phyloP scores from a whole-genome alignment of 768 basidiomycete species.

The Mycena indigotica region DNA sequence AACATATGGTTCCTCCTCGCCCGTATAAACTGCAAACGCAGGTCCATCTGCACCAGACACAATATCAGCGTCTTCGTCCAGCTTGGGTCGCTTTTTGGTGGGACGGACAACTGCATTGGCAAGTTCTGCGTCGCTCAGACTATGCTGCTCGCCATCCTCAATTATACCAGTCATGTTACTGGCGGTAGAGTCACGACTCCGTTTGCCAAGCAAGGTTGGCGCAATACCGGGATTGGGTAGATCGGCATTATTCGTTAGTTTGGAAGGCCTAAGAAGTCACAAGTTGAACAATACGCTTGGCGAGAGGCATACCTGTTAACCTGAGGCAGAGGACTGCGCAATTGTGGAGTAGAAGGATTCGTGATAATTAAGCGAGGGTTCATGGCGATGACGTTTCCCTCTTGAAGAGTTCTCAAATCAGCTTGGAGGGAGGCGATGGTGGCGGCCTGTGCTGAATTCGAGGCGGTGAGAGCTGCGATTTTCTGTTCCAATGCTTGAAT shows the following conservation, averaged over 20 bases:
- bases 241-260: constrained; percentile 16
- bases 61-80: constrained; percentile 23
- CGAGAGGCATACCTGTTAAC: constrained; percentile 10
- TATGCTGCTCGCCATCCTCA: constrained; percentile 46
- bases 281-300: constrained; percentile 11
- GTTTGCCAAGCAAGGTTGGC: constrained; percentile 63
- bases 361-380: constrained; percentile 4
- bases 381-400: constrained; percentile 9
- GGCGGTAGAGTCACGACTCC: constrained; percentile 54
- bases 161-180: constrained; percentile 44
- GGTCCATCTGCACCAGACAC: constrained; percentile 27
- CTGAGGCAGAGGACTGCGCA: constrained; percentile 16
- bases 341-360: constrained; percentile 28
- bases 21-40: constrained; percentile 53
- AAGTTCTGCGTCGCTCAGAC: constrained; percentile 38
- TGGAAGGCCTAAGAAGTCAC: constrained; percentile 11
- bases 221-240: constrained; percentile 42
- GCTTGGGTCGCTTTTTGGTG: constrained; percentile 55
- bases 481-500: constrained; percentile 36
- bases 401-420: constrained; percentile 29
- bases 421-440: constrained; percentile 21
- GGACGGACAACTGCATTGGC: constrained; percentile 45
- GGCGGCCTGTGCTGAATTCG: constrained; percentile 31
- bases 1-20: constrained; percentile 37
- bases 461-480: constrained; percentile 36